A percentile compares a stretch with the other conserved stretches of the same genome.
phyloP scores from a whole-genome alignment of 2,329 filamentous ascomycete genomes.

The Leptographium radiaticola region DNA sequence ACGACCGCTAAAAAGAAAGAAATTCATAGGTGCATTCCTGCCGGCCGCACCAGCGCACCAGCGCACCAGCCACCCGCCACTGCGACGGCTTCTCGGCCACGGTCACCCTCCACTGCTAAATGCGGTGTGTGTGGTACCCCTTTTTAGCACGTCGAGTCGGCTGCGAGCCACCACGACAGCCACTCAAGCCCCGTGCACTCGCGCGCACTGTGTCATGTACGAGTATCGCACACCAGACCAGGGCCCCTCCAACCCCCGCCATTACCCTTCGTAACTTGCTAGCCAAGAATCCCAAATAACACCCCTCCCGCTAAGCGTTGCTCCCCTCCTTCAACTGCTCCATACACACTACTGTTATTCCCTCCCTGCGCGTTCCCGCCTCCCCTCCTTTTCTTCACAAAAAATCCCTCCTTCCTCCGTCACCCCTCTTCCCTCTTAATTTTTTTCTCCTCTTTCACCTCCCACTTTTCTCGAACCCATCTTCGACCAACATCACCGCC shows the following conservation, averaged over 20 bases:
- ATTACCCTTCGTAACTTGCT: constrained; percentile 10
- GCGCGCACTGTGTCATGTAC: constrained; percentile 1
- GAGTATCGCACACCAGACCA: background rate
- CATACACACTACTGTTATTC: constrained; percentile 9
- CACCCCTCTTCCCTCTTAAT: constrained; percentile 14
- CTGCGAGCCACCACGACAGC: background rate
- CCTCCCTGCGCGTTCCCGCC: constrained; percentile 7
- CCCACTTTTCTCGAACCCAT: background rate
- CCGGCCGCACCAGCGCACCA: background rate
- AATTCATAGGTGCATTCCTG: background rate
- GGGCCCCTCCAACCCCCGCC: constrained; percentile 11
- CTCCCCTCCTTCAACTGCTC: constrained; percentile 6
- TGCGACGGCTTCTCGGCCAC: background rate
- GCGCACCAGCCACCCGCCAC: background rate
- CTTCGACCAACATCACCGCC: background rate
- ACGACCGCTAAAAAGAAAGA: background rate
- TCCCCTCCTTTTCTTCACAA: constrained; percentile 12
- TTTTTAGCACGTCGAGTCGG: background rate
- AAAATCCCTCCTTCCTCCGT: constrained; percentile 12
- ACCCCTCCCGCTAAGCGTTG: constrained; percentile 13
- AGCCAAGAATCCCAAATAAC: background rate
- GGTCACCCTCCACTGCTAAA: background rate
- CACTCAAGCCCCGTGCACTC: background rate
- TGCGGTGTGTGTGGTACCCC: background rate
- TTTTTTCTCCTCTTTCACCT: constrained; percentile 9